phyloP scores from a whole-genome alignment of 2,329 filamentous ascomycete species.

The Blastomyces emzantsi region DNA sequence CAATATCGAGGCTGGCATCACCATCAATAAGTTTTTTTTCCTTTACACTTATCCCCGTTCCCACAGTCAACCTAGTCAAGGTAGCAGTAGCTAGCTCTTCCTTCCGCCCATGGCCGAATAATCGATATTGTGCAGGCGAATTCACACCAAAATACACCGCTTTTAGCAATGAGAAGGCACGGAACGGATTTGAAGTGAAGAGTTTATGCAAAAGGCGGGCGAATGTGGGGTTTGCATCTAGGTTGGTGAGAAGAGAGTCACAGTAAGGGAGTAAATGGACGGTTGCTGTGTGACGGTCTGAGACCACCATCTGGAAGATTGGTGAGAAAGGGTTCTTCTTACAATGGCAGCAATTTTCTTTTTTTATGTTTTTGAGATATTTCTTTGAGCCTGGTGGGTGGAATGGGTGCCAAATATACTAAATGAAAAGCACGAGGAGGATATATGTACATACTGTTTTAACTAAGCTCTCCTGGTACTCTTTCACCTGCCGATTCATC shows the following conservation, averaged over 20 bases:
- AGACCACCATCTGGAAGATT: constrained; percentile 21
- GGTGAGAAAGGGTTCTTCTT: neutral
- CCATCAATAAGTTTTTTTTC: constrained; percentile 17
- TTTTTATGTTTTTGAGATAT: neutral
- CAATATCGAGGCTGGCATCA: neutral
- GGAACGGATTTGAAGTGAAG: constrained; percentile 22
- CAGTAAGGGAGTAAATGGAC: constrained; percentile 25
- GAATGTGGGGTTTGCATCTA: constrained; percentile 28
- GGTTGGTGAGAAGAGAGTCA: constrained; percentile 27
- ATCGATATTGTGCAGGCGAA: constrained; percentile 30
- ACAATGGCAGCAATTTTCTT: neutral
- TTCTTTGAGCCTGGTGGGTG: neutral
- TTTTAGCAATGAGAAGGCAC: constrained; percentile 23
- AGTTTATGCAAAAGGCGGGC: constrained; percentile 22
- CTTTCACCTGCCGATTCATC: constrained; percentile 23
- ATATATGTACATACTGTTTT: constrained; percentile 14
- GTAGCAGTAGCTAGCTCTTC: constrained; percentile 27
- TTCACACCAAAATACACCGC: constrained; percentile 32
- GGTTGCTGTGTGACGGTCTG: constrained; percentile 26
- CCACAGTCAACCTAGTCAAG: constrained; percentile 23
- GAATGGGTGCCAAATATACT: neutral
- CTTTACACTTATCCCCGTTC: constrained; percentile 19
- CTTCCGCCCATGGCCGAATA: constrained; percentile 27
- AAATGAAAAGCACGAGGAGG: neutral
- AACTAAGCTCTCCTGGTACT: constrained; percentile 22